Evolutionary conservation across 805 yeast genomes (phyloP).

Genomic region (Starmerella floricola): DNA sequence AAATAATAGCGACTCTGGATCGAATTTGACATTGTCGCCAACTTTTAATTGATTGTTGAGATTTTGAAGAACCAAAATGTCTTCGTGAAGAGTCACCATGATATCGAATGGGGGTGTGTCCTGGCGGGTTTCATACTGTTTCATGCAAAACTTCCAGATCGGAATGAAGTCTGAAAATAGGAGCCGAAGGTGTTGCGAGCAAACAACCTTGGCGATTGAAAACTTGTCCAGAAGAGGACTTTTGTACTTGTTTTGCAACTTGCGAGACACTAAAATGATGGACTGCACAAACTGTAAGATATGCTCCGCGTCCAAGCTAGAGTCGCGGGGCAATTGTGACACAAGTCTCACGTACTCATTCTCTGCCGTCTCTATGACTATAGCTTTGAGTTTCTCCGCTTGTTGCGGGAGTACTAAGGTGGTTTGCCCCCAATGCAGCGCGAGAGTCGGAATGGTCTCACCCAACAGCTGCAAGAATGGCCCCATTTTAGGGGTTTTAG

Average conservation of each 20-base stretch:
- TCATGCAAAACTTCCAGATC: slow-evolving; percentile 26
- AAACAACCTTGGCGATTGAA: slow-evolving; percentile 34
- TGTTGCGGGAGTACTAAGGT: slow-evolving; percentile 36
- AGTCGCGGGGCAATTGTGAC: slow-evolving; percentile 47
- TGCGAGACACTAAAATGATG: slow-evolving; percentile 39
- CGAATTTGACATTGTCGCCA: slow-evolving; percentile 30
- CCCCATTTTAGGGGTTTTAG: slow-evolving; percentile 45
- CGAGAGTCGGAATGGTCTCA: slow-evolving; percentile 32
- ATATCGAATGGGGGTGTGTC: slow-evolving; percentile 37
- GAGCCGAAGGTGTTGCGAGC: slow-evolving; percentile 26
- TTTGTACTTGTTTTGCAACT: slow-evolving; percentile 47
- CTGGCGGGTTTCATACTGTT: slow-evolving; percentile 17
- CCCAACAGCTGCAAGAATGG: slow-evolving; percentile 41
- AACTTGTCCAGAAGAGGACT: slow-evolving; percentile 49
- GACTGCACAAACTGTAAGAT: slow-evolving; percentile 45
- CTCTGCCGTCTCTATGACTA: slow-evolving; percentile 35
- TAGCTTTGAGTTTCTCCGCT: slow-evolving; percentile 30
- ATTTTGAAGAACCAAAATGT: slow-evolving; percentile 41
- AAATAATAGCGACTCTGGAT: slow-evolving; percentile 46
- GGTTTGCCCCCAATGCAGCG: slow-evolving; percentile 30
- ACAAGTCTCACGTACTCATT: slow-evolving; percentile 35
- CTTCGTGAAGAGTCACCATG: slow-evolving; percentile 44
- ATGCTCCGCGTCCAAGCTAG: slow-evolving; percentile 42
- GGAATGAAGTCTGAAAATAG: slow-evolving; percentile 29
- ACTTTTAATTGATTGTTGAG: slow-evolving; percentile 40